phyloP scores from a whole-genome alignment of 108 stramenopile genomes.

The Pseudonitzschia multistriata region DNA sequence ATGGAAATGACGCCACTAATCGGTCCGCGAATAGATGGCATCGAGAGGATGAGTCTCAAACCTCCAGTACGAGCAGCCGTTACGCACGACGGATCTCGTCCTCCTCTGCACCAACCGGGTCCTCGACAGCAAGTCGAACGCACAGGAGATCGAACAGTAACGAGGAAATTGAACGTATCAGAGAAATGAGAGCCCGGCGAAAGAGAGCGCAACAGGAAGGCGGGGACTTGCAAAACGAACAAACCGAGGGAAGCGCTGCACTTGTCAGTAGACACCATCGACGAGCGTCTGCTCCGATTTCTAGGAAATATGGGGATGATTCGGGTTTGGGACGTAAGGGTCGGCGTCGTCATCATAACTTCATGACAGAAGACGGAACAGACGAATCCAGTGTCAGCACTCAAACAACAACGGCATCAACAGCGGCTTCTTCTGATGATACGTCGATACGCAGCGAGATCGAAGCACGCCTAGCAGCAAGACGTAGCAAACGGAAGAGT shows the following conservation, averaged over 20 bases:
- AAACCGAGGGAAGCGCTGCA: conserved; percentile 1
- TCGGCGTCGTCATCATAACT: conserved; percentile 1
- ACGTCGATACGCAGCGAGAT: conserved; percentile 10
- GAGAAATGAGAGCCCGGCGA: conserved; percentile 32
- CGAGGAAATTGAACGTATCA: conserved; percentile 38
- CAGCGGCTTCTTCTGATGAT: not conserved
- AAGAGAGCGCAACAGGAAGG: conserved; percentile 19
- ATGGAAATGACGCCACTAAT: no score
- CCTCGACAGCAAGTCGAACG: not conserved
- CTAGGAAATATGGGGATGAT: conserved; percentile 23
- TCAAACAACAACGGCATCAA: not conserved
- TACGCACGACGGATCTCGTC: not conserved
- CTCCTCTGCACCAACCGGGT: not conserved
- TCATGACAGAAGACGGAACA: conserved; percentile 5
- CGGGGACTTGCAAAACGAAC: conserved; percentile 5
- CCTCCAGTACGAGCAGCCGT: not conserved
- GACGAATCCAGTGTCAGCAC: conserved; percentile 2
- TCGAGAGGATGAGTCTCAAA: not conserved
- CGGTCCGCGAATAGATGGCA: not conserved
- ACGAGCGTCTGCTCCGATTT: conserved; percentile 7
- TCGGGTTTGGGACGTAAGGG: conserved; percentile 17
- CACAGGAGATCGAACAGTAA: not conserved
- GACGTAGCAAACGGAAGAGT: not conserved
- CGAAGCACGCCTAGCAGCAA: conserved; percentile 8
- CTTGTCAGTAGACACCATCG: not conserved